Evolutionary conservation across 768 basidiomycete species (phyloP).

Genomic region (Tricholoma hemisulphureum): DNA sequence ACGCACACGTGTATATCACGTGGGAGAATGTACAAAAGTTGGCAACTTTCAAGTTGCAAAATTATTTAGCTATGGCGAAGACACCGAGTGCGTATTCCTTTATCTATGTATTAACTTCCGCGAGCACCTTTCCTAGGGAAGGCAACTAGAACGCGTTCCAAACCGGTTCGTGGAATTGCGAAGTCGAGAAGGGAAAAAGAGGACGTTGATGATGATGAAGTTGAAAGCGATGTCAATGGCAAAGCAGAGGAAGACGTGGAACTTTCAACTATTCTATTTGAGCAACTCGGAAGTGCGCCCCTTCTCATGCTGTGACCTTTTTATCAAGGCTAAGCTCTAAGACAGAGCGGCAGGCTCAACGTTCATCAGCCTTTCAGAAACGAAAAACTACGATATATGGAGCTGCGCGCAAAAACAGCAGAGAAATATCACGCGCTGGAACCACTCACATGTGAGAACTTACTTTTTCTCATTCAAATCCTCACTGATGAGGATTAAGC

Average conservation of each 20-base stretch:
- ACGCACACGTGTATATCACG: background rate
- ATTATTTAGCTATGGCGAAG: slow-evolving; percentile 27
- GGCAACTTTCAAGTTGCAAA: no score
- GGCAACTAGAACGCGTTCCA: slow-evolving; percentile 7
- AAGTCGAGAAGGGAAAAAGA: slow-evolving; percentile 14
- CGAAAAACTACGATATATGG: slow-evolving; percentile 35
- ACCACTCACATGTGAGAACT: slow-evolving; percentile 29
- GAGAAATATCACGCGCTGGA: slow-evolving; percentile 28
- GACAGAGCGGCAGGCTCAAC: slow-evolving; percentile 29
- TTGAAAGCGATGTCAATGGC: slow-evolving; percentile 9
- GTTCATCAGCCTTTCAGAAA: slow-evolving; percentile 26
- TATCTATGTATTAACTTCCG: background rate
- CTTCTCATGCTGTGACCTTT: slow-evolving; percentile 9
- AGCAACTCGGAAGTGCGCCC: slow-evolving; percentile 13
- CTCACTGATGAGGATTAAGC: slow-evolving; percentile 14
- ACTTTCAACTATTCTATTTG: slow-evolving; percentile 11
- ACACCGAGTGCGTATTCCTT: slow-evolving; percentile 19
- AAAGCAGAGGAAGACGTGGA: slow-evolving; percentile 1
- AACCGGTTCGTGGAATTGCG: slow-evolving; percentile 17
- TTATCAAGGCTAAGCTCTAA: background rate
- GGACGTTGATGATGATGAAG: slow-evolving; percentile 14
- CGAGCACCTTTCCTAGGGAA: background rate
- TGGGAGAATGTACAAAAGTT: background rate
- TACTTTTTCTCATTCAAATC: background rate
- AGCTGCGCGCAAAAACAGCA: slow-evolving; percentile 30